Percentiles rank a stretch among this genome's conserved stretches.
Evolutionary conservation across 305 asterid species (phyloP).

Genomic region (Fraxinus albicans): DNA sequence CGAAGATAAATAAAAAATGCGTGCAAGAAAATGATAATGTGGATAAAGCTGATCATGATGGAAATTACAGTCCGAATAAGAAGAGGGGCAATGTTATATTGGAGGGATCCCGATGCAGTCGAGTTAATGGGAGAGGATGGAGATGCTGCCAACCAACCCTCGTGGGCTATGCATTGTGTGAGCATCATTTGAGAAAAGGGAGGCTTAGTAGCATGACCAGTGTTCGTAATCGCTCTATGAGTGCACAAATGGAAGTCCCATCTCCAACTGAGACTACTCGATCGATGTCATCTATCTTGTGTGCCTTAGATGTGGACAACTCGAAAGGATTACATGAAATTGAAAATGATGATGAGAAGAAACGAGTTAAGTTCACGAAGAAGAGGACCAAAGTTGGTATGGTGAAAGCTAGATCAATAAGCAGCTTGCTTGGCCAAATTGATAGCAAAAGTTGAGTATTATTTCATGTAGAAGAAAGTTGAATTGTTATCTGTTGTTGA

Average conservation of each 20-base stretch:
- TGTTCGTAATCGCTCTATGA: conserved; percentile 23
- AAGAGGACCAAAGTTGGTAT: conserved; percentile 53
- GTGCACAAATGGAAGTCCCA: neutral
- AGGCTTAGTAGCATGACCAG: conserved; percentile 45
- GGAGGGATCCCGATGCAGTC: conserved; percentile 86
- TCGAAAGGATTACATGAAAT: neutral
- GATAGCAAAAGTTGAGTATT: neutral
- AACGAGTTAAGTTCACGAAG: conserved; percentile 24
- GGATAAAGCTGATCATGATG: neutral
- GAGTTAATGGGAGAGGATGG: conserved; percentile 84
- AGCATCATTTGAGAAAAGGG: conserved; percentile 80
- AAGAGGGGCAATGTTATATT: conserved; percentile 54
- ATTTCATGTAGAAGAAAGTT: neutral
- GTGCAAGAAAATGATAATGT: neutral
- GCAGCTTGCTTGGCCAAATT: conserved; percentile 46
- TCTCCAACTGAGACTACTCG: neutral
- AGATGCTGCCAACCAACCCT: conserved; percentile 72
- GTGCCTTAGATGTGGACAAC: neutral
- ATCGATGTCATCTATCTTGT: neutral
- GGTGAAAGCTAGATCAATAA: conserved; percentile 70
- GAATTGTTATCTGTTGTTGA: neutral
- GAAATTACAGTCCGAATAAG: conserved; percentile 24
- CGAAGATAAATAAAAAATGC: conserved; percentile 56
- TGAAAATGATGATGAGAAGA: conserved; percentile 2
- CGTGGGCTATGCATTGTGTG: conserved; percentile 71